Base-by-base conservation (phyloP, 2,329 filamentous ascomycete species). In the Exophiala xenobiotica region DNA sequence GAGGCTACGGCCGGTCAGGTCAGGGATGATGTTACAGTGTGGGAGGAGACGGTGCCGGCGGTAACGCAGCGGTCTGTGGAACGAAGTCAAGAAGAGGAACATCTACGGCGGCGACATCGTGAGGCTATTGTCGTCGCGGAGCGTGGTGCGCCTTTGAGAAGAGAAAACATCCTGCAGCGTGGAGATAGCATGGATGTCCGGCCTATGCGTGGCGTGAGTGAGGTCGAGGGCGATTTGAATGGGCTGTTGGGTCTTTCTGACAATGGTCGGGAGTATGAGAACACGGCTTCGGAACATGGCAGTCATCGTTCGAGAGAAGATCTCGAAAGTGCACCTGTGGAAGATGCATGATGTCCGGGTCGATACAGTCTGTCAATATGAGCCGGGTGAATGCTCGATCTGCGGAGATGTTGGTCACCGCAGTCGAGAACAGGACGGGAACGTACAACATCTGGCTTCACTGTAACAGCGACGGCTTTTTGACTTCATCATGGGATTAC, bases 91-190 rank as follows among this genome's bases (percentile, higher is more conserved):
- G 49, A 50, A 41, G 60, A 58, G 29, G 88, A 92, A 67, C 84
- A 88, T 63, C 75, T 91, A 54, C 77, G 90, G 53, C 79, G 90
- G 58, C 79, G 88, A 43, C 80, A 92, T 64, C 79, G 90, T 59
- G 90, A 96, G 72, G 90, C 90, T 3, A 91, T 96, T 81, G 90
- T 96, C 16, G 74, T 96, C 50, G 92, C 90, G 63, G 90, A 95
- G 63, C 88, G 88, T n/a, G 88, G 82, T 18, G 78, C 85, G 24
- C 86, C 88, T 1, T 68, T 95, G 38, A 83, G 80, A 3, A 80
- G 83, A 57, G 82, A 82, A 38, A 88, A 95, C 65, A 95, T 96
- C 27, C 88, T 91, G 46, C 85, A 93, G 67, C 73, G 60, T 1
- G 81, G 55, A 14, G 50, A 59, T 35, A 59, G 57, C 43, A 46